Percentiles rank a stretch among this genome's conserved stretches.
Conservation (phyloP, 1,139 yeast genomes). For the Meyerozyma carpophila region DNA sequence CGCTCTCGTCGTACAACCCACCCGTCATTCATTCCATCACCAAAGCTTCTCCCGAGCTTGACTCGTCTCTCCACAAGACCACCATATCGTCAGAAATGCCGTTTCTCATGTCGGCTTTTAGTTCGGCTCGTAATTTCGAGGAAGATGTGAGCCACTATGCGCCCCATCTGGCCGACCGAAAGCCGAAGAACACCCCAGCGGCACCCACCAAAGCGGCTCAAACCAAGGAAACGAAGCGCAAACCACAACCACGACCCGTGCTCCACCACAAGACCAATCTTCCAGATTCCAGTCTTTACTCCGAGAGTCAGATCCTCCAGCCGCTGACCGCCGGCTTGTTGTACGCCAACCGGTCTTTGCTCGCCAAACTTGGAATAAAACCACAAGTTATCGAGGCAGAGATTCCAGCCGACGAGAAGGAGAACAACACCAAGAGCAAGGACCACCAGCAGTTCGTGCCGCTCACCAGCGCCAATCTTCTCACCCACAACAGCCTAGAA, state of each 20-base stretch:
- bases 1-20: conserved; percentile 24
- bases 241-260: conserved; percentile 12
- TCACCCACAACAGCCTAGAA: conserved; percentile 1
- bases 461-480: not conserved
- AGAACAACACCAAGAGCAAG: not conserved
- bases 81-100: conserved; percentile 54
- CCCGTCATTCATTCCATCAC: conserved; percentile 43
- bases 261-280: conserved; percentile 22
- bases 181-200: not conserved
- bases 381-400: conserved; percentile 39
- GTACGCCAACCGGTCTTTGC: conserved; percentile 30
- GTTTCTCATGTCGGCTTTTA: conserved; percentile 51
- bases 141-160: conserved; percentile 40
- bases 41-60: conserved; percentile 10
- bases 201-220: not conserved
- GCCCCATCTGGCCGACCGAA: not conserved
- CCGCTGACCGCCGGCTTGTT: conserved; percentile 26
- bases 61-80: conserved; percentile 32
- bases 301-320: conserved; percentile 28
- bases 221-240: not conserved
- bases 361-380: conserved; percentile 36
- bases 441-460: not conserved
- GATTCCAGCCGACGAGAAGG: conserved; percentile 8
- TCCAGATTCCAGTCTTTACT: conserved; percentile 30
- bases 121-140: conserved; percentile 46